Evolutionary conservation across 163 green algal genomes (phyloP).

Genomic region (Trebouxia gelatinosa): DNA sequence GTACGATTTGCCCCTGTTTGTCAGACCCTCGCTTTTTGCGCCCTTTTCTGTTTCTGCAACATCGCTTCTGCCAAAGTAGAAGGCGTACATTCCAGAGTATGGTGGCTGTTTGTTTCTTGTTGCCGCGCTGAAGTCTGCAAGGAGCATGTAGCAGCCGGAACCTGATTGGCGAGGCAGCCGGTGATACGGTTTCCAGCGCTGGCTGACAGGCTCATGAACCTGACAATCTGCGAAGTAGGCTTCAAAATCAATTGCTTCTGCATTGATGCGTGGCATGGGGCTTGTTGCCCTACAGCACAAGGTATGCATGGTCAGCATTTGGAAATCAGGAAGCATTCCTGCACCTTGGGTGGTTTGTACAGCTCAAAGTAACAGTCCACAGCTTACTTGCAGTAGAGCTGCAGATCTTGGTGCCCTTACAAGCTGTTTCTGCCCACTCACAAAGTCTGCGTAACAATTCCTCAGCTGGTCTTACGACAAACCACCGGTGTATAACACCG

Average conservation of each 20-base stretch:
- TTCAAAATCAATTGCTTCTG: neutral
- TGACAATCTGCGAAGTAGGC: neutral
- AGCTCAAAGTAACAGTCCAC: no score
- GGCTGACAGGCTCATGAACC: neutral
- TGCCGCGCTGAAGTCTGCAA: neutral
- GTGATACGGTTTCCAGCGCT: neutral
- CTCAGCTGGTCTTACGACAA: no score
- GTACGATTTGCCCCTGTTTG: neutral
- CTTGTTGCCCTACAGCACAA: no score
- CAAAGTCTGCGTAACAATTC: neutral
- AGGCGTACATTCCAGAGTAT: neutral
- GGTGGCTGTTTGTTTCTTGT: neutral
- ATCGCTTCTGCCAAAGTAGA: constrained; percentile 7
- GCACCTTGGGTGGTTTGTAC: no score
- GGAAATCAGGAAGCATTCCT: no score
- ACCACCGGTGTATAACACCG: no score
- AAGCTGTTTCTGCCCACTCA: neutral
- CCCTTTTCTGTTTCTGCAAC: no score
- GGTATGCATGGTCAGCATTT: no score
- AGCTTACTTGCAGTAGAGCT: no score
- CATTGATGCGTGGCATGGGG: no score
- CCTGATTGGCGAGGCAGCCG: neutral
- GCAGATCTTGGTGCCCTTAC: no score
- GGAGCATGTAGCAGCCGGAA: neutral
- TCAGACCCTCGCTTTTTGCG: neutral